Evolutionary conservation across 345 rosid species (phyloP).

Genomic region (Orychophragmus violaceus): DNA sequence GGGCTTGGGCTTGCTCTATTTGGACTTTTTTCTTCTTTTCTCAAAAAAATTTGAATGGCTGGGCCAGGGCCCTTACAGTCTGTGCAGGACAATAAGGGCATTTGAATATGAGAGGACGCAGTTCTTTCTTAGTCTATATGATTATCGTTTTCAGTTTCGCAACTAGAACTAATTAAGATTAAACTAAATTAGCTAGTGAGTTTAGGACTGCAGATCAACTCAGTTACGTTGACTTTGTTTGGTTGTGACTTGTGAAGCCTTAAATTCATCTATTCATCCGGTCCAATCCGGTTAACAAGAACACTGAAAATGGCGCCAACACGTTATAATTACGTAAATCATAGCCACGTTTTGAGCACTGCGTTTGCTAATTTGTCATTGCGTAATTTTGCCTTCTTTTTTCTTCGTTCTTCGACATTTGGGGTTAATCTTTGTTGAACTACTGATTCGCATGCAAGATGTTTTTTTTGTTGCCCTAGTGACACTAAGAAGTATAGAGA

Average conservation of each 20-base stretch:
- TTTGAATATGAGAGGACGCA: conserved; percentile 39
- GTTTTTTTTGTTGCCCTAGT: neutral
- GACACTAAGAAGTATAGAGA: neutral
- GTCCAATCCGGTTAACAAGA: neutral
- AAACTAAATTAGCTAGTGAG: too few species aligned
- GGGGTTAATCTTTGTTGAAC: neutral
- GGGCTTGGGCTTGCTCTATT: too few species aligned
- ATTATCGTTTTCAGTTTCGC: neutral
- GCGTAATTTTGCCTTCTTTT: neutral
- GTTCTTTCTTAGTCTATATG: conserved; percentile 50
- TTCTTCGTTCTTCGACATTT: neutral
- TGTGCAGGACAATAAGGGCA: conserved; percentile 55
- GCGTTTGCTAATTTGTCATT: neutral
- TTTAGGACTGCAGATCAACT: neutral
- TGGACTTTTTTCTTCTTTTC: too few species aligned
- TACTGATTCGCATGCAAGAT: neutral
- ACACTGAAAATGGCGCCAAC: neutral
- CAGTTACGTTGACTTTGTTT: neutral
- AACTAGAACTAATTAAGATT: conserved; percentile 20
- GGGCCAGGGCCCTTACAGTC: too few species aligned
- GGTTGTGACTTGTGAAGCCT: neutral
- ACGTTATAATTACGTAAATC: neutral
- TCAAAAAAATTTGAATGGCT: too few species aligned
- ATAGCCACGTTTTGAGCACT: conserved; percentile 10
- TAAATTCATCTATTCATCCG: neutral